Evolutionary conservation across 208 protist genomes (phyloP).

Genomic region (Acanthamoeba quina): DNA sequence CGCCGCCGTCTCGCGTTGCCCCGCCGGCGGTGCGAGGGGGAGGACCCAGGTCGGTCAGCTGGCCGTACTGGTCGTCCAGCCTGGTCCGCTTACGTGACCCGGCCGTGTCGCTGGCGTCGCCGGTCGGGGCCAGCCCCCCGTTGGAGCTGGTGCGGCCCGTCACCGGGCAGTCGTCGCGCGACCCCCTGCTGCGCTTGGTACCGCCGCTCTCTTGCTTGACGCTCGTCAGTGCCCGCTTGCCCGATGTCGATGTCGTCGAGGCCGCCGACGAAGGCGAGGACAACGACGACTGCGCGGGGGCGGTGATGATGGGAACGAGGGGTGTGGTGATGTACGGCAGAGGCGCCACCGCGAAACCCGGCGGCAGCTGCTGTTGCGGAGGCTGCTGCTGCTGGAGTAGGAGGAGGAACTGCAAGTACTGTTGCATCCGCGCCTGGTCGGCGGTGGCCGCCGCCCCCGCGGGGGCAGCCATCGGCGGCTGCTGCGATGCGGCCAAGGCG

Average conservation of each 20-base stretch:
- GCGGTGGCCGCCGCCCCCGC: neutral
- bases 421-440: neutral
- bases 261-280: neutral
- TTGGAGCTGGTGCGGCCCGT: neutral
- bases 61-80: neutral
- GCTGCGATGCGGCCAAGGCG: no score
- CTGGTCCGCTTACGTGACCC: neutral
- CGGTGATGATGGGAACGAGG: neutral
- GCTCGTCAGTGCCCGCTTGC: neutral
- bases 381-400: constrained; percentile 4
- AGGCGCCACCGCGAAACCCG: neutral
- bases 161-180: neutral
- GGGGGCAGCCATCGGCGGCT: no score
- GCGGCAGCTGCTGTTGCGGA: neutral
- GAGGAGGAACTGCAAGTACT: neutral
- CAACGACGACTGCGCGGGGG: neutral
- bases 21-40: no score
- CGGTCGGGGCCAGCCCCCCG: no score
- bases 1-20: neutral
- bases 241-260: neutral
- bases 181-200: no score
- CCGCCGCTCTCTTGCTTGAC: neutral
- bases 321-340: neutral
- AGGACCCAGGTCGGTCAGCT: neutral
- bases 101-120: no score